Evolutionary conservation across 179 eudicot genomes (phyloP), one percentile per base, ranked within the genome.

Genomic region (Heliamphora pulchella): DNA sequence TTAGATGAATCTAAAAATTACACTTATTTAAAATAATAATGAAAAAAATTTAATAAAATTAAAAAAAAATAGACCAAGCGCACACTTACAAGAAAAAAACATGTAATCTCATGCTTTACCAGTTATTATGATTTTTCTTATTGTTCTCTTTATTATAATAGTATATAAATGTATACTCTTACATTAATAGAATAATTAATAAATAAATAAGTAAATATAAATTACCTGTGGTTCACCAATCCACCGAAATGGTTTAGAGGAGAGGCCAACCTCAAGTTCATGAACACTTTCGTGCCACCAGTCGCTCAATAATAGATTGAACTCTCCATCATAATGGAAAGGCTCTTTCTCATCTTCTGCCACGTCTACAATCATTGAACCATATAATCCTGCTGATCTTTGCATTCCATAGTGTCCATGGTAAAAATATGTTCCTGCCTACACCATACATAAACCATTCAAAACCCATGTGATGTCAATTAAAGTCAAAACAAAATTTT

Each of bases 331-430:
- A 59, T 93, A 93, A 0, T 84, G 84, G 61, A 93, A 91, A 0
- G 91, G 88, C 75, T 92, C 98, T 57, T 71, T 84, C 59, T 87
- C 82, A 11, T 90, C 90, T 17, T 89, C 80, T 3, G 88, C 90
- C 77, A 86, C 90, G 39, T 93, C 94, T 1, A 93, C 97, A 82
- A 92, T 89, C 8, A 93, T 54, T 14, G 92, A 86, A 13, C 98
- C 98, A 76, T 93, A 93, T 63, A 93, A 39, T 48, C 98, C 97
- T 58, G 92, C 97, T 71, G 97, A 89, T 84, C 98, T 86, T 80
- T 93, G 98, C 98, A 93, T 90, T 62, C 97, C 98, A 61, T 88
- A 92, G 82, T 93, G 98, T 76, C 98, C 98, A 83, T 93, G 98
- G 84, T 93, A 93, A 74, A 90, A 92, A 73, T 87, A 92, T 77